Evolutionary conservation across 495 filamentous ascomycete species (phyloP).

Genomic region (Talaromyces nanjingensis): DNA sequence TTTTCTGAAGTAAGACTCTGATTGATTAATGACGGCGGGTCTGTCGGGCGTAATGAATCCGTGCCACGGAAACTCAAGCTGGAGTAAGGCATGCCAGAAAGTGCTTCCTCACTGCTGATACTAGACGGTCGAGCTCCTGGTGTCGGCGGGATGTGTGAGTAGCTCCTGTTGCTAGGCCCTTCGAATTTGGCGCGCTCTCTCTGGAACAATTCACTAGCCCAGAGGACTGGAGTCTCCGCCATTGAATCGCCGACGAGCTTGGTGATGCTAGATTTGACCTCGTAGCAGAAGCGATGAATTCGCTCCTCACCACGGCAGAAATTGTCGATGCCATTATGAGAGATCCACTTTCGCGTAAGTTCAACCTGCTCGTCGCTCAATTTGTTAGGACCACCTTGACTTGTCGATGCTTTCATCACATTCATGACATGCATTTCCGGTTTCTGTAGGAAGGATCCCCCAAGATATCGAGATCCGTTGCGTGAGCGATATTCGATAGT

Average conservation of each 20-base stretch:
- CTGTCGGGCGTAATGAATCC: constrained; percentile 36
- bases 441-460: constrained; percentile 65
- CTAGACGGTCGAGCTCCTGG: constrained; percentile 41
- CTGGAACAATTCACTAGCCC: constrained; percentile 84
- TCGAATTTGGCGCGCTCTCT: constrained; percentile 73
- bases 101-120: constrained; percentile 44
- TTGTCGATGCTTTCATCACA: constrained; percentile 71
- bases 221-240: constrained; percentile 80
- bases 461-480: constrained; percentile 38
- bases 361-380: constrained; percentile 93
- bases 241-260: constrained; percentile 84
- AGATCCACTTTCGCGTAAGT: constrained; percentile 77
- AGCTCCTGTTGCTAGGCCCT: constrained; percentile 42
- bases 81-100: constrained; percentile 22
- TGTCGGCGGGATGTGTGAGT: constrained; percentile 38
- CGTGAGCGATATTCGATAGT: constrained; percentile 41
- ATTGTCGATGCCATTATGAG: constrained; percentile 76
- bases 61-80: constrained; percentile 29
- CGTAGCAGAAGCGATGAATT: constrained; percentile 89
- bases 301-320: constrained; percentile 94
- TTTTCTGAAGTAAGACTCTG: constrained; percentile 63
- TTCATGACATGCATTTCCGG: constrained; percentile 85
- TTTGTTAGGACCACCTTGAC: constrained; percentile 88
- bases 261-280: constrained; percentile 79
- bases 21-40: constrained; percentile 33